Percentiles rank a stretch among this genome's conserved stretches.
These are phyloP conservation scores for Teratosphaeria epicoccoides DNA, from an alignment of 2,329 filamentous ascomycete genomes.

Conservation along the genomic window DNA sequence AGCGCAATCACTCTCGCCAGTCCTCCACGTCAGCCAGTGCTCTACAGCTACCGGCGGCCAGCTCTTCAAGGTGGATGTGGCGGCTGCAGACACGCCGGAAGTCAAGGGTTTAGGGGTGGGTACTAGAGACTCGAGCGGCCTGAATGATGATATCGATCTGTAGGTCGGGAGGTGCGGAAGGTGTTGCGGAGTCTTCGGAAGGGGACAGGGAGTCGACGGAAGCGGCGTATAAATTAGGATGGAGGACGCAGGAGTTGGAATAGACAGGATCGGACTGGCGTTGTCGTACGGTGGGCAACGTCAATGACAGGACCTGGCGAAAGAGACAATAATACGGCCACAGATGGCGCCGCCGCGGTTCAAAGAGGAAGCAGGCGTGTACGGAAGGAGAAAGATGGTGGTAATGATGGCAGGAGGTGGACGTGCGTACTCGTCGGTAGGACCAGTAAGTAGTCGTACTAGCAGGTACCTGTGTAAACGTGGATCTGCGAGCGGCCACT, in stretches of 20 bases:
- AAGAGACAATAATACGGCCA: not conserved
- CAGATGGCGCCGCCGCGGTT: not conserved
- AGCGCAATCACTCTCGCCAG: not conserved
- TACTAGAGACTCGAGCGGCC: not conserved
- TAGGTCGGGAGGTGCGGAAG: not conserved
- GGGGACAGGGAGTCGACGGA: not conserved
- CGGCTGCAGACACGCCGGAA: not conserved
- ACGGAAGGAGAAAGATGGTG: not conserved
- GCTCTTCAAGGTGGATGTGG: not conserved
- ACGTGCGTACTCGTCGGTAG: not conserved
- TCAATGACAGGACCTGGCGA: not conserved
- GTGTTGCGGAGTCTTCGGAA: not conserved
- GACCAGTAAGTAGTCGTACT: too few species aligned
- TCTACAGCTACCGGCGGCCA: not conserved
- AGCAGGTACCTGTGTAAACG: not conserved
- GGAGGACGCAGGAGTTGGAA: not conserved
- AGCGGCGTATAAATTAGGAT: not conserved
- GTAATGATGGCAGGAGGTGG: not conserved
- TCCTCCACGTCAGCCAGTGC: not conserved
- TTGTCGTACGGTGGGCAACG: not conserved
- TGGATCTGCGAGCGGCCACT: not conserved
- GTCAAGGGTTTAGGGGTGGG: too few species aligned
- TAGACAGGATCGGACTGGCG: not conserved
- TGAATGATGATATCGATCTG: not conserved
- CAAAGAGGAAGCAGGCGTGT: not conserved